Evolutionary conservation across 371 early-diverging fungal species (phyloP), one percentile per base, ranked within the genome.

Genomic region (Mucor plumbeus): DNA sequence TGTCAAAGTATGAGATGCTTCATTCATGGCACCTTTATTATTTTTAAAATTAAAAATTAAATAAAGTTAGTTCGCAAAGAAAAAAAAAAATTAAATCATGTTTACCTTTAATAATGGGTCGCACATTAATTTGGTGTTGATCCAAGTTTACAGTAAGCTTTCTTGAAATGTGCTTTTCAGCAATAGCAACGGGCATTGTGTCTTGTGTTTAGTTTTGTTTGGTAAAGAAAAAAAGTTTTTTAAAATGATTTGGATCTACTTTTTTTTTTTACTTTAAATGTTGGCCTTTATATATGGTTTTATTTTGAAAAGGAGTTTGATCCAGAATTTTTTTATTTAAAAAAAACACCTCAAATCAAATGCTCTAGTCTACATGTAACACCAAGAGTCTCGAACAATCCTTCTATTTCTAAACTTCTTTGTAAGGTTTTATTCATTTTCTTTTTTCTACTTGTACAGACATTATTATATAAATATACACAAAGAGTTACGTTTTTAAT

Each of bases 1-100:
- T 8, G 73, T 72, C 21, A 82, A 61, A 3, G 80, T 79, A 58
- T 82, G 75, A 17, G 80, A 66, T 10, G 83, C 83, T 72, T 82
- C 83, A 43, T 76, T 74, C 1, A 78, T 79, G 35, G 80, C 83
- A 56, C 78, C 83, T 82, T 65, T 19, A 31, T 54, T 26, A 10
- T 17, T 54, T 55, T 55, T 55, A n/a, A 55, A n/a, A 55, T 15
- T 8, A 48, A 21, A 48, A 48, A 48, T 1, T 5, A 54, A 48
- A 34, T 55, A 33, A 55, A 31, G 15, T 34, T 55, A 55, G 26
- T n/a, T n/a, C n/a, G n/a, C n/a, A n/a, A n/a, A n/a, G n/a, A n/a
- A n/a, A n/a, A n/a, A n/a, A n/a, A n/a, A n/a, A n/a, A n/a, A n/a
- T n/a, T n/a, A n/a, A n/a, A 21, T 26, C 14, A 19, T 19, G 5